These are phyloP conservation scores for Aspergillus sp. DNA, from an alignment of 2,329 filamentous ascomycete genomes.

Conservation along the genomic window DNA sequence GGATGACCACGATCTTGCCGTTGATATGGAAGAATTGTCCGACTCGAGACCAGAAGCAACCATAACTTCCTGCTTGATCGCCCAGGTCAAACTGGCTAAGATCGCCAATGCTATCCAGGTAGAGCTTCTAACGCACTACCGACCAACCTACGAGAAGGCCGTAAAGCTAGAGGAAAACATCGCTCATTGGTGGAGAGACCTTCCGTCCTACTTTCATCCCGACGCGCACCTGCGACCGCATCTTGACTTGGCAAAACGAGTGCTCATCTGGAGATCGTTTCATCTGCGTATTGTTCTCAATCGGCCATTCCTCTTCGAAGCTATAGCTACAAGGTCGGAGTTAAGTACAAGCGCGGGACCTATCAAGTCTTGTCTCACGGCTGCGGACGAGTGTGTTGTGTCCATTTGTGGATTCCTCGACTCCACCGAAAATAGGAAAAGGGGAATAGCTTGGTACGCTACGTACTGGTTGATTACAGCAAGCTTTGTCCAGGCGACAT, in stretches of 20 bases:
- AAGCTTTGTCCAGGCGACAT: constrained; percentile 24
- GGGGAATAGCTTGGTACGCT: constrained; percentile 23
- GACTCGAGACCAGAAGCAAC: constrained; percentile 13
- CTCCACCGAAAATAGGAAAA: constrained; percentile 14
- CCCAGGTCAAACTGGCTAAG: constrained; percentile 20
- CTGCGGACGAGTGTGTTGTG: constrained; percentile 20
- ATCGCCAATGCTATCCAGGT: constrained; percentile 22
- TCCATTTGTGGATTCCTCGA: constrained; percentile 21
- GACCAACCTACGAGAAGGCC: constrained; percentile 16
- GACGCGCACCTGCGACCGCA: constrained; percentile 11
- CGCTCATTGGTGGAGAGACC: constrained; percentile 14
- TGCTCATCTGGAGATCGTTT: constrained; percentile 22
- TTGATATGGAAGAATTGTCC: constrained; percentile 21
- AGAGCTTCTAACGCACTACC: constrained; percentile 20
- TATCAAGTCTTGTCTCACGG: constrained; percentile 17
- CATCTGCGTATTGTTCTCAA: constrained; percentile 25
- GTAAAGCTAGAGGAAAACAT: constrained; percentile 17
- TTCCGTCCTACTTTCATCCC: constrained; percentile 14
- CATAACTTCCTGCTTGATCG: constrained; percentile 18
- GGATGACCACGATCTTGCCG: constrained; percentile 20
- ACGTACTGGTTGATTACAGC: constrained; percentile 25
- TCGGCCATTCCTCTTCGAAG: constrained; percentile 21
- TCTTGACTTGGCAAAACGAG: constrained; percentile 18
- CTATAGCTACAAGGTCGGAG: constrained; percentile 15
- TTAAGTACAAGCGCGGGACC: constrained; percentile 14